These are phyloP conservation scores for Croton laevigatus DNA, from an alignment of 441 rosid species.

Conservation along the genomic window DNA sequence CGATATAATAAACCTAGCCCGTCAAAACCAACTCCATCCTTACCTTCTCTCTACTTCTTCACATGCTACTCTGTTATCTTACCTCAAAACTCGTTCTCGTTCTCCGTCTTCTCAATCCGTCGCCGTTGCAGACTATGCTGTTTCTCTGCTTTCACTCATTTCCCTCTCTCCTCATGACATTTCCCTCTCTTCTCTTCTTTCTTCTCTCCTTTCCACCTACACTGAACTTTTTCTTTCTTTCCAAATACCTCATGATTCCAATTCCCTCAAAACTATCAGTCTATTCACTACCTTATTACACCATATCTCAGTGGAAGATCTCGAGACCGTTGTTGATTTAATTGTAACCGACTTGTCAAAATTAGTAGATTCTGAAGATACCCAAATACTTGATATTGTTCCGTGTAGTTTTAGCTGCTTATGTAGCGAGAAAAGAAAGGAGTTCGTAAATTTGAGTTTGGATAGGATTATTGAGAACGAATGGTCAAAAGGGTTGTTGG, in stretches of 20 bases:
- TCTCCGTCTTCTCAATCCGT: conserved; percentile 44
- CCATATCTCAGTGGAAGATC: conserved; percentile 33
- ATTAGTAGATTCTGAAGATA: conserved; percentile 47
- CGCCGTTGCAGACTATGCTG: conserved; percentile 51
- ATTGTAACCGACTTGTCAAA: conserved; percentile 28
- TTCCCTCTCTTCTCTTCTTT: conserved; percentile 50
- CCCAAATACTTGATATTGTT: conserved; percentile 68
- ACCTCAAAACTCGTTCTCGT: conserved; percentile 52
- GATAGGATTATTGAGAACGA: conserved; percentile 45
- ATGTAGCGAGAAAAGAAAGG: conserved; percentile 35
- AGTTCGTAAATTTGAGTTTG: conserved; percentile 35
- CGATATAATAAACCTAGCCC: conserved; percentile 57
- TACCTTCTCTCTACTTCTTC: conserved; percentile 50
- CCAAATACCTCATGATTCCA: conserved; percentile 55
- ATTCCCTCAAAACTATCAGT: conserved; percentile 57
- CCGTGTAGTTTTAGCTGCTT: conserved; percentile 54
- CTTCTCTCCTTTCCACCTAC: conserved; percentile 61
- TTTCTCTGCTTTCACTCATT: conserved; percentile 56
- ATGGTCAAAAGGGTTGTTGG: conserved; percentile 58
- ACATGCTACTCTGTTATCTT: conserved; percentile 47
- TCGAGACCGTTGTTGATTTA: conserved; percentile 39
- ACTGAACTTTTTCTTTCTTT: conserved; percentile 41
- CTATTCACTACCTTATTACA: conserved; percentile 44
- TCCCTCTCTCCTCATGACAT: conserved; percentile 47
- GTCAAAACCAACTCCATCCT: conserved; percentile 45